phyloP scores from a whole-genome alignment of 805 yeast species.

The Soucietia sequanensis region DNA sequence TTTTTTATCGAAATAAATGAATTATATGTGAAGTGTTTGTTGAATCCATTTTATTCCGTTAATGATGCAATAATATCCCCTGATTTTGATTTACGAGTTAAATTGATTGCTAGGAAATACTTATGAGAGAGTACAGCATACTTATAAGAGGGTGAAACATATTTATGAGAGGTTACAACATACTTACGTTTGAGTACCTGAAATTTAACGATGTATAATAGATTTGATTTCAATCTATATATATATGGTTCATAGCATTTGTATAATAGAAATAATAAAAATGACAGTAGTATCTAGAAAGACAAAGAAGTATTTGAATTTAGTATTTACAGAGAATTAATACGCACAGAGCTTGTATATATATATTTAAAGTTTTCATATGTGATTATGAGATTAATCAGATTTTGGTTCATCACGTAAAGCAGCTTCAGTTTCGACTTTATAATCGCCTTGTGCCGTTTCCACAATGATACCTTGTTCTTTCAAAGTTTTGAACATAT shows the following conservation, averaged over 20 bases:
- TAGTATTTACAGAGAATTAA: neutral
- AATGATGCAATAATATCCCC: slow-evolving; percentile 74
- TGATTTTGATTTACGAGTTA: slow-evolving; percentile 73
- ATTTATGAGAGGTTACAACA: neutral
- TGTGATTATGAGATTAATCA: too few relatives aligned
- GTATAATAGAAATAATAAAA: too few relatives aligned
- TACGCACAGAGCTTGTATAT: too few relatives aligned
- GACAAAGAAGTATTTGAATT: too few relatives aligned
- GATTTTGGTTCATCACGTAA: slow-evolving; percentile 11
- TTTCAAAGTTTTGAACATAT: slow-evolving; percentile 72
- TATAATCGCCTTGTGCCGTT: slow-evolving; percentile 47
- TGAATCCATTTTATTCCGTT: slow-evolving; percentile 82
- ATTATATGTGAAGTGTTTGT: slow-evolving; percentile 75
- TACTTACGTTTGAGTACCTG: too few relatives aligned
- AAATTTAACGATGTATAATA: too few relatives aligned
- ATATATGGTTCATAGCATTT: too few relatives aligned
- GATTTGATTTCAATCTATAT: too few relatives aligned
- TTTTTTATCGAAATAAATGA: slow-evolving; percentile 87
- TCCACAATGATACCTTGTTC: slow-evolving; percentile 64
- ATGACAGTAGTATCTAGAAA: too few relatives aligned
- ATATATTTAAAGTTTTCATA: too few relatives aligned
- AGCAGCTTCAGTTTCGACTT: slow-evolving; percentile 31
- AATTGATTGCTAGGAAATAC: slow-evolving; percentile 72
- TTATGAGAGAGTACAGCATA: slow-evolving; percentile 39
- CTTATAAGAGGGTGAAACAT: too few relatives aligned